phyloP scores from a whole-genome alignment of 768 basidiomycete genomes.

The Dictyophora rubrovolvata region DNA sequence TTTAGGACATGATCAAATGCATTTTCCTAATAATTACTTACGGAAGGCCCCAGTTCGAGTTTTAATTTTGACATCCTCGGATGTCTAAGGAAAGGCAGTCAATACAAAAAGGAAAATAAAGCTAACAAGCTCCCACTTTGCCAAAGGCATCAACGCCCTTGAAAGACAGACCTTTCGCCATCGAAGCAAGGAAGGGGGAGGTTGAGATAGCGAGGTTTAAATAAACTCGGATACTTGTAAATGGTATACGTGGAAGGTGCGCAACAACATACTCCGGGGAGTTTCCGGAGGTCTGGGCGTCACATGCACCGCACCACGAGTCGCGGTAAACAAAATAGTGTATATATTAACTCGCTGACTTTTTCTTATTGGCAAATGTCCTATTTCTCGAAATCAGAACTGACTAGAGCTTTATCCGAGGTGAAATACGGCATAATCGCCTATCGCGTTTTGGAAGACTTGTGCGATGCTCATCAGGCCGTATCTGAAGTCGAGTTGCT shows the following conservation, averaged over 20 bases:
- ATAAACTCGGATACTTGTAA: not conserved
- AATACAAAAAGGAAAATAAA: not conserved
- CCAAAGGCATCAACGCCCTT: slow-evolving; percentile 98
- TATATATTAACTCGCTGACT: not conserved
- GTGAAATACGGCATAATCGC: not conserved
- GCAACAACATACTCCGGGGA: not conserved
- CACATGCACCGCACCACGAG: not conserved
- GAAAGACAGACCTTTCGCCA: slow-evolving; percentile 69
- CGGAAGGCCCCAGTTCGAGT: slow-evolving; percentile 87
- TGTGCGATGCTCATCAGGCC: not conserved
- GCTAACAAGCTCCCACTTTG: slow-evolving; percentile 51
- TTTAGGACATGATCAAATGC: not conserved
- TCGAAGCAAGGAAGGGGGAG: slow-evolving; percentile 18
- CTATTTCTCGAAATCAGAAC: slow-evolving; percentile 4
- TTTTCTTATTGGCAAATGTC: not conserved
- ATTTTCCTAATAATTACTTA: slow-evolving; percentile 29
- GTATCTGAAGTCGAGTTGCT: slow-evolving; percentile 1
- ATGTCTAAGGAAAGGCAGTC: slow-evolving; percentile 49
- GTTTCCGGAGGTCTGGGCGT: slow-evolving; percentile 2
- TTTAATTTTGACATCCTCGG: slow-evolving; percentile 99
- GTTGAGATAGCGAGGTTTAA: not conserved
- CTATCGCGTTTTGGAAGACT: not conserved
- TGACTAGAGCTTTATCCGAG: slow-evolving; percentile 4
- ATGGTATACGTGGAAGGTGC: slow-evolving; percentile 8
- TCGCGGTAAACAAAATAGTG: no score